Evolutionary conservation across 2,329 filamentous ascomycete genomes (phyloP).

Genomic region (Sarocladiaceae sp.): DNA sequence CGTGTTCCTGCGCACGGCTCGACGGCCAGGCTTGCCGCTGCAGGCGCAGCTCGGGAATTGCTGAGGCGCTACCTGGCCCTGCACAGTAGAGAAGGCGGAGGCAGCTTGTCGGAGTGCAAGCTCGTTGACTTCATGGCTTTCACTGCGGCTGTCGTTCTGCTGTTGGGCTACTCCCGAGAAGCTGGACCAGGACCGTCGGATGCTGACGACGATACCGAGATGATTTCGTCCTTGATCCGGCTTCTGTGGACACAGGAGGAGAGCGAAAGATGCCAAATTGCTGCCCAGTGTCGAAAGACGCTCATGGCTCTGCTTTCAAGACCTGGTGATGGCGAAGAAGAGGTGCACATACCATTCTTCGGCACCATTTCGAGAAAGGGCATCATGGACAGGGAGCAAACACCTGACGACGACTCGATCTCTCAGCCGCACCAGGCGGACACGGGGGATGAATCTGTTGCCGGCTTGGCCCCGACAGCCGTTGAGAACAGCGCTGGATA

Average conservation of each 20-base stretch:
- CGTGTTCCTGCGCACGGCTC: slow-evolving; percentile 21
- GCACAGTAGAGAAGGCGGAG: slow-evolving; percentile 20
- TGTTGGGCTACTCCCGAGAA: slow-evolving; percentile 28
- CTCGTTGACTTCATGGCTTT: slow-evolving; percentile 40
- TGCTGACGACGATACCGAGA: not conserved
- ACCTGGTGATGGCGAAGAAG: too few relatives aligned
- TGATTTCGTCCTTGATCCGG: not conserved
- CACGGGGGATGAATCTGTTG: too few relatives aligned
- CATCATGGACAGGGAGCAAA: too few relatives aligned
- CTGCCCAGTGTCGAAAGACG: not conserved
- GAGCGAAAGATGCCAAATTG: not conserved
- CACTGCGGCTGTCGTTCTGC: slow-evolving; percentile 34
- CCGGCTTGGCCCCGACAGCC: too few relatives aligned
- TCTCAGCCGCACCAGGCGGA: too few relatives aligned
- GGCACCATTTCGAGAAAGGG: too few relatives aligned
- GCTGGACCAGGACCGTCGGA: not conserved
- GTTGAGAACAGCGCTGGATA: too few relatives aligned
- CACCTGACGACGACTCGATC: too few relatives aligned
- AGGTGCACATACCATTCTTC: too few relatives aligned
- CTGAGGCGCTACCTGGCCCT: slow-evolving; percentile 23
- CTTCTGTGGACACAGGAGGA: not conserved
- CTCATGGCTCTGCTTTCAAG: too few relatives aligned
- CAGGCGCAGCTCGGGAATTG: slow-evolving; percentile 12
- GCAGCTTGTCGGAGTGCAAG: slow-evolving; percentile 36
- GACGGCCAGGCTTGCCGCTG: slow-evolving; percentile 22